Conservation (phyloP, 2,329 filamentous ascomycete genomes). For the Fusarium sacchari region DNA sequence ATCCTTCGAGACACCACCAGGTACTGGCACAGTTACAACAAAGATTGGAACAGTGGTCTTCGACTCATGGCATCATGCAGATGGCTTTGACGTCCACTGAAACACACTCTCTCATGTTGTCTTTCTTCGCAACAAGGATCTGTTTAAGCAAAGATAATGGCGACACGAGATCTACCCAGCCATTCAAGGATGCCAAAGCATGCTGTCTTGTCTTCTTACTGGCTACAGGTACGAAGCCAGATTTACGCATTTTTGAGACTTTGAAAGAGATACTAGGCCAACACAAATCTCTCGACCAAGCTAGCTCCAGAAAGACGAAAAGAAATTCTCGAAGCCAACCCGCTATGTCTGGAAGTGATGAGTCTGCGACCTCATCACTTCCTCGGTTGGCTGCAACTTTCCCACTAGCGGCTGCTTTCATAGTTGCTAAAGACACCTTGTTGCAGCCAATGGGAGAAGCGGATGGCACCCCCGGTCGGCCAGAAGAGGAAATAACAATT, state of each 20-base stretch:
- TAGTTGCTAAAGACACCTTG: constrained; percentile 26
- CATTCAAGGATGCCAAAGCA: constrained; percentile 34
- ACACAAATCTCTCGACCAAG: not conserved
- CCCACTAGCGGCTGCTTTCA: constrained; percentile 38
- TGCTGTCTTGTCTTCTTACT: constrained; percentile 39
- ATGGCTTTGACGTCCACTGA: constrained; percentile 10
- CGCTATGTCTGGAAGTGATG: constrained; percentile 5
- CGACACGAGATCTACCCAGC: constrained; percentile 4
- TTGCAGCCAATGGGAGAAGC: constrained; percentile 28
- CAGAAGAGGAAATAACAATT: constrained; percentile 42
- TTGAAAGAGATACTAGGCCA: constrained; percentile 27
- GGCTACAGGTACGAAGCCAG: constrained; percentile 30
- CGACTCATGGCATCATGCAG: constrained; percentile 25
- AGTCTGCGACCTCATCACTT: constrained; percentile 11
- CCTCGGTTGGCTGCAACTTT: constrained; percentile 36
- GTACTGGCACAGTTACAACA: constrained; percentile 26
- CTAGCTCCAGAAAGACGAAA: not conserved
- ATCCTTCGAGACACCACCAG: constrained; percentile 4
- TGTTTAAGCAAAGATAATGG: constrained; percentile 22
- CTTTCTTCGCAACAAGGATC: constrained; percentile 39
- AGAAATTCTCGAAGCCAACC: not conserved
- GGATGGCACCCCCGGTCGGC: constrained; percentile 7
- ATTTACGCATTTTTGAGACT: constrained; percentile 18
- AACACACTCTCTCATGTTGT: constrained; percentile 24
- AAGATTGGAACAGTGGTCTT: constrained; percentile 38